Evolutionary conservation across 1,139 yeast genomes (phyloP).

Genomic region (Yamadazyma songkhlaensis): DNA sequence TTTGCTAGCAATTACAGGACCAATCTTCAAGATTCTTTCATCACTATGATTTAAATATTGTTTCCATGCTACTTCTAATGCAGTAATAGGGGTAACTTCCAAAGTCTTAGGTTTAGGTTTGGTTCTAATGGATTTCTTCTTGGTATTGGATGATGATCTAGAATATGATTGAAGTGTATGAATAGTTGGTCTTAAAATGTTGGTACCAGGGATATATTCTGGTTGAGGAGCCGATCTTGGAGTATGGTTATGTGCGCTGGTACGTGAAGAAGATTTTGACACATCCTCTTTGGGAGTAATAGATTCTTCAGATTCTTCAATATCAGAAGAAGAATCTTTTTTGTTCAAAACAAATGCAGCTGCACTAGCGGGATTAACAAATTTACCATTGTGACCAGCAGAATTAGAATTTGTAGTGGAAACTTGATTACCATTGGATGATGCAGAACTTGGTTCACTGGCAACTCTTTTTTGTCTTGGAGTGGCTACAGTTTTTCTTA

Average conservation of each 20-base stretch:
- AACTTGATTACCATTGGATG: not conserved
- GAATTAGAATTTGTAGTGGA: not conserved
- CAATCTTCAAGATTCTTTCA: constrained; percentile 71
- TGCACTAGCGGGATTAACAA: constrained; percentile 39
- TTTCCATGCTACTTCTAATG: constrained; percentile 70
- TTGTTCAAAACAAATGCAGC: constrained; percentile 45
- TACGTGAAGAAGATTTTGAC: constrained; percentile 9
- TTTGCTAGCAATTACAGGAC: constrained; percentile 42
- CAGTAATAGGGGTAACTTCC: constrained; percentile 55
- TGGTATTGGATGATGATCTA: constrained; percentile 17
- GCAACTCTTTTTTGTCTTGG: constrained; percentile 14
- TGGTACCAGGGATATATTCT: constrained; percentile 57
- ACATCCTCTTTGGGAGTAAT: constrained; percentile 12
- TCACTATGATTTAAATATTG: constrained; percentile 55
- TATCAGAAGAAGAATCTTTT: constrained; percentile 17
- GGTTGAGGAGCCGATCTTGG: constrained; percentile 11
- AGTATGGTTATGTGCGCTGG: constrained; percentile 5
- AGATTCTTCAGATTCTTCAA: constrained; percentile 14
- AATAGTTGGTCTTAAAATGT: constrained; percentile 52
- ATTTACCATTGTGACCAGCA: constrained; percentile 10
- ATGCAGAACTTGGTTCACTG: constrained; percentile 14
- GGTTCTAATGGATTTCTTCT: constrained; percentile 11
- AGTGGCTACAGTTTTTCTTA: constrained; percentile 5
- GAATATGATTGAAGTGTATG: constrained; percentile 37
- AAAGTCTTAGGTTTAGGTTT: constrained; percentile 27